Evolutionary conservation across 2,329 filamentous ascomycete genomes (phyloP), one percentile per base, ranked within the genome.

Genomic region (Pestalotiopsis sp.): DNA sequence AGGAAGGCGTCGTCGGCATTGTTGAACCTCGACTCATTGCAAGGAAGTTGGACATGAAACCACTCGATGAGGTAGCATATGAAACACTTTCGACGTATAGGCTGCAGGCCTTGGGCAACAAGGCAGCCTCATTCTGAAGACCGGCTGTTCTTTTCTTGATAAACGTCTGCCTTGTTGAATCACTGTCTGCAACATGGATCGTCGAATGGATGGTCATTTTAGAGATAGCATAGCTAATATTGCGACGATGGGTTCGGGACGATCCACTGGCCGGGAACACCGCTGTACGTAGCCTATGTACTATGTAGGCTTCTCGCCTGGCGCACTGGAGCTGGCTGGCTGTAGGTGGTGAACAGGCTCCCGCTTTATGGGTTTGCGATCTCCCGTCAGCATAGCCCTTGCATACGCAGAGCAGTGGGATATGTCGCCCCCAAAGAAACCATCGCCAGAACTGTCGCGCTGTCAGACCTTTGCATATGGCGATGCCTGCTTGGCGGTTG

Each of bases 401-500:
- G 66, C 71, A 76, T 75, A 74, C 73, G 74, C 70, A 76, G 73
- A 68, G 70, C 31, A 36, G 6, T 9, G 31, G 9, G 31, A 36
- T 36, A 70, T 69, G 69, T 39, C 66, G 56, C 71, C 73, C 72
- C 71, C 70, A 69, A 69, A 69, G 23, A 23, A 23, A 23, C 23
- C 23, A 23, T 72, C 67, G 68, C 66, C 69, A 61, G 59, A 52
- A 52, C 45, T 9, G 45, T 23, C 45, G 20, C 6, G 45, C 69
- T 70, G 70, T 69, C 65, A 69, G 59, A 69, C 56, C 66, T 31
- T 66, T 60, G 67, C 31, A 65, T 62, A 38, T 73, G 71, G 69
- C 70, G 75, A 74, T 74, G 73, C 75, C 75, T 75, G 75, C 73
- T 76, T 78, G 76, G 75, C 75, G 67, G 65, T 36, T 61, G 41